These are phyloP conservation scores for Apiospora arundinis DNA, from an alignment of 2,329 filamentous ascomycete genomes.

Conservation along the genomic window DNA sequence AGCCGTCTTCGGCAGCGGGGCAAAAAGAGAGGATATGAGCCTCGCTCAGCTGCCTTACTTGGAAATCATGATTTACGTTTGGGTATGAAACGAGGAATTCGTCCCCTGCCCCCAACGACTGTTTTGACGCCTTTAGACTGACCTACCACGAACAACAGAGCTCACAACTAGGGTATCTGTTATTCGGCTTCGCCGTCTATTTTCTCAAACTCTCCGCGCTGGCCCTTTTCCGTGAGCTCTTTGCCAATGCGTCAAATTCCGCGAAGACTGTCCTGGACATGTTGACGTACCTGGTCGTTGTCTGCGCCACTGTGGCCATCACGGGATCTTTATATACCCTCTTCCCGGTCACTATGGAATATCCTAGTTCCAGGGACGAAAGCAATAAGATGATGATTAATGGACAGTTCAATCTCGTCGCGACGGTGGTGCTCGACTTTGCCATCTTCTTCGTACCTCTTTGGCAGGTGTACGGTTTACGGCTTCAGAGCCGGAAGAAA, in stretches of 20 bases:
- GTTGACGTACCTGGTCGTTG: not conserved
- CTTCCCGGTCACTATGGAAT: not conserved
- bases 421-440: not conserved
- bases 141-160: too few species aligned
- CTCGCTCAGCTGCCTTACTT: too few species aligned
- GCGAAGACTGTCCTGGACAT: not conserved
- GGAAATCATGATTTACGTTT: too few species aligned
- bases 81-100: too few species aligned
- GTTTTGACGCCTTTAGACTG: too few species aligned
- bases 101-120: too few species aligned
- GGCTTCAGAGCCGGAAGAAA: not conserved
- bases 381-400: not conserved
- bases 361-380: not conserved
- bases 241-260: not conserved
- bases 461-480: not conserved
- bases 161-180: too few species aligned
- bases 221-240: not conserved
- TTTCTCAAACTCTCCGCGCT: not conserved
- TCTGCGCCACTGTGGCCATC: not conserved
- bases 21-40: too few species aligned
- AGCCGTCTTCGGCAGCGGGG: too few species aligned
- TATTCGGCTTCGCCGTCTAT: too few species aligned
- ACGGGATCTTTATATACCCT: not conserved
- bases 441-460: not conserved
- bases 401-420: not conserved